A percentile compares a stretch with the other conserved stretches of the same genome.
Evolutionary conservation across 345 rosid species (phyloP).

Genomic region (Hirschfeldia incana): DNA sequence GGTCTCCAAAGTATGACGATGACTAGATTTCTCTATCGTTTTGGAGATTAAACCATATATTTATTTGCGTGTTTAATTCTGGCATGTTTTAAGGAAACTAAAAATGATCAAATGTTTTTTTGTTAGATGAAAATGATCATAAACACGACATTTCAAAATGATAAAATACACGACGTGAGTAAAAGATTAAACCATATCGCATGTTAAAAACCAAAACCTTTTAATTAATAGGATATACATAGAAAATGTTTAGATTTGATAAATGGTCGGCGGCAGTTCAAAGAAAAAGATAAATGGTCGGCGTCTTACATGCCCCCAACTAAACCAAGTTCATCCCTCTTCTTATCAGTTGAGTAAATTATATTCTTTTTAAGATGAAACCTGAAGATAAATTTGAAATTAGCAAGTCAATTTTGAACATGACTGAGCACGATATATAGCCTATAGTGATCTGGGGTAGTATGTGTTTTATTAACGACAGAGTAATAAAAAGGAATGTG

Average conservation of each 20-base stretch:
- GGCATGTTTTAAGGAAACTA: not conserved
- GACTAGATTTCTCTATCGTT: not conserved
- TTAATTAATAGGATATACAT: constrained; percentile 16
- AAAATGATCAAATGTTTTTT: not conserved
- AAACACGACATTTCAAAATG: not conserved
- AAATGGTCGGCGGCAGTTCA: constrained; percentile 14
- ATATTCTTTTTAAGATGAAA: not conserved
- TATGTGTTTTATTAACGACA: not conserved
- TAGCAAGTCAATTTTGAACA: not conserved
- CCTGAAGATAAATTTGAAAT: not conserved
- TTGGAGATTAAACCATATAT: not conserved
- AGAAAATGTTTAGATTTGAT: constrained; percentile 32
- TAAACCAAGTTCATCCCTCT: constrained; percentile 11
- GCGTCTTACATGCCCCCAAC: constrained; percentile 29
- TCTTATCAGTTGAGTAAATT: constrained; percentile 6
- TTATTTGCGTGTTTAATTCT: not conserved
- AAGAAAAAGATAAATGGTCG: not conserved
- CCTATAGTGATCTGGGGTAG: not conserved
- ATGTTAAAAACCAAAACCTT: constrained; percentile 1
- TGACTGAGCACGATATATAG: not conserved
- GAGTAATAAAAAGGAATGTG: not conserved
- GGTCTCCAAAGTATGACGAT: not conserved
- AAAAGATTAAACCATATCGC: constrained; percentile 22
- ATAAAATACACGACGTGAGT: constrained; percentile 29
- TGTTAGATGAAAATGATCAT: not conserved